phyloP scores from a whole-genome alignment of 1,284 basidiomycete genomes.

The Coriolopsis trogii region DNA sequence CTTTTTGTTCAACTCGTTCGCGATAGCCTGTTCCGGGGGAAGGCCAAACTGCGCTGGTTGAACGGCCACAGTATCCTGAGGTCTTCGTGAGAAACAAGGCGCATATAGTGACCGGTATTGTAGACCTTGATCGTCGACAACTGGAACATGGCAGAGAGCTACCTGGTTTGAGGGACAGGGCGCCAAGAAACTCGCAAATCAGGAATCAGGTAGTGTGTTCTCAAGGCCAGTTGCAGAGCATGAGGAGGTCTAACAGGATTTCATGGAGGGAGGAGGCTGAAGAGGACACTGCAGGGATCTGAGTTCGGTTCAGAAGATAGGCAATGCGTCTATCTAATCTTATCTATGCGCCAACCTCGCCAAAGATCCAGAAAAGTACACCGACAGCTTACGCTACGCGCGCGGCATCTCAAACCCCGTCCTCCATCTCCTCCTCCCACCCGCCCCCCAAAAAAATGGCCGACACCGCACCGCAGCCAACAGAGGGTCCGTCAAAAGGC shows the following conservation, averaged over 20 bases:
- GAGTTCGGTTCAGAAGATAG: no score
- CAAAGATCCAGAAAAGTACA: constrained; percentile 19
- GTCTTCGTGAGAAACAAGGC: background rate
- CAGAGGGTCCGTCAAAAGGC: constrained; percentile 35
- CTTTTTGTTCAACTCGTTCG: constrained; percentile 86
- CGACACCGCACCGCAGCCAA: constrained; percentile 23
- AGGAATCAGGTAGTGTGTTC: no score
- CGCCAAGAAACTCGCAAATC: no score
- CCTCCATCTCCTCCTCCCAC: constrained; percentile 8
- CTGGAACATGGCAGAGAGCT: constrained; percentile 52
- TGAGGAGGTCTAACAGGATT: background rate
- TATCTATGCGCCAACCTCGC: constrained; percentile 23
- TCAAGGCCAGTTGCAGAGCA: background rate
- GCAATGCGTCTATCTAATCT: constrained; percentile 32
- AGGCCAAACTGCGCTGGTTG: constrained; percentile 77
- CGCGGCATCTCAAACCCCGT: constrained; percentile 1
- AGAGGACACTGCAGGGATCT: no score
- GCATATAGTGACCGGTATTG: no score
- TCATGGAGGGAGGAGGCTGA: no score
- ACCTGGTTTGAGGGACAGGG: no score
- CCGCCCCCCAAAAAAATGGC: constrained; percentile 21
- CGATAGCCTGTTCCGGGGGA: constrained; percentile 73
- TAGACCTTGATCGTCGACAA: constrained; percentile 61
- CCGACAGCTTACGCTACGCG: background rate
- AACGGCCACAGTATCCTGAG: constrained; percentile 77